Conservation (phyloP, 768 basidiomycete genomes). For the Neoboletus subvelutipes region DNA sequence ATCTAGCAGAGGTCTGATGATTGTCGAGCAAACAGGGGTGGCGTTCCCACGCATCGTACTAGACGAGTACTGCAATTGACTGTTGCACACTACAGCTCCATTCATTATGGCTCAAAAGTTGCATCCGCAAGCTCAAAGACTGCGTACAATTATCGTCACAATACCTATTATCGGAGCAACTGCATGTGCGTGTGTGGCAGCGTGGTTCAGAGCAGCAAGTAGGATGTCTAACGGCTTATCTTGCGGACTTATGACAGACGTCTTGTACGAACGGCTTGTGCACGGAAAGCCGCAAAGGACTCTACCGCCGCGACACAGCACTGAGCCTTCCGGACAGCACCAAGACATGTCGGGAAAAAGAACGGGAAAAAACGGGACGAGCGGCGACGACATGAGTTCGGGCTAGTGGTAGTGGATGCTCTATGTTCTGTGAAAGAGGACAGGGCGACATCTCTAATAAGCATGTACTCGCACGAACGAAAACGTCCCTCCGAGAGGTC, state of each 20-base stretch:
- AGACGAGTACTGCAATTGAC: not conserved
- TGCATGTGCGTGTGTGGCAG: slow-evolving; percentile 45
- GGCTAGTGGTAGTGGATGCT: slow-evolving; percentile 6
- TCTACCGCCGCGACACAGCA: slow-evolving; percentile 26
- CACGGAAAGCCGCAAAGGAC: slow-evolving; percentile 49
- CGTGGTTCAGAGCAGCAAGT: not conserved
- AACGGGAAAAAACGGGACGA: slow-evolving; percentile 22
- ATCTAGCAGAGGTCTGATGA: too few species aligned
- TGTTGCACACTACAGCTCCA: too few species aligned
- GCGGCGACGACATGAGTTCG: slow-evolving; percentile 5
- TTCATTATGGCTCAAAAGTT: slow-evolving; percentile 33
- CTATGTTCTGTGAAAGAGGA: slow-evolving; percentile 8
- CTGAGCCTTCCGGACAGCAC: slow-evolving; percentile 7
- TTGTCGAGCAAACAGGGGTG: not conserved
- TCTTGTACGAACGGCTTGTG: slow-evolving; percentile 64
- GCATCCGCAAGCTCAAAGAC: slow-evolving; percentile 44
- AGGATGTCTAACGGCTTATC: slow-evolving; percentile 7
- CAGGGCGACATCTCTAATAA: slow-evolving; percentile 26
- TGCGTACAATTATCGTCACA: slow-evolving; percentile 58
- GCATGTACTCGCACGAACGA: slow-evolving; percentile 7
- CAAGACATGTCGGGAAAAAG: slow-evolving; percentile 4
- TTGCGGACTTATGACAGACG: slow-evolving; percentile 39
- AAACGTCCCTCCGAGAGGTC: not conserved
- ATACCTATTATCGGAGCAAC: slow-evolving; percentile 65
- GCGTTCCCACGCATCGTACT: not conserved